phyloP scores from a whole-genome alignment of 768 basidiomycete species.

The Tylopilus sp. region DNA sequence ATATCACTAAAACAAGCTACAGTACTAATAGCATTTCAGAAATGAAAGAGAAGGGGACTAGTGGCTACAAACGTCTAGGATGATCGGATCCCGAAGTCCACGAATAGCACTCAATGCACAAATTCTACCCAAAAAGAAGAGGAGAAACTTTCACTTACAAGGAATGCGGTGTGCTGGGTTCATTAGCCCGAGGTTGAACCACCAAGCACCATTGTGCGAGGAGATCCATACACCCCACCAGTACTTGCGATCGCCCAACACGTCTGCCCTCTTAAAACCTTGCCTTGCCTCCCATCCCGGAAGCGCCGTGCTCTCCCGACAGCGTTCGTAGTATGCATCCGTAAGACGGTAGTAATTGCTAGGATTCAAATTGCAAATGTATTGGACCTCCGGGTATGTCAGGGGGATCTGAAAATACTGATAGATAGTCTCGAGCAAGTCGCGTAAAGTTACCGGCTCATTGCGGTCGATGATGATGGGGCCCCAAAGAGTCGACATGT shows the following conservation, averaged over 20 bases:
- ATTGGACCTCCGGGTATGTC: conserved; percentile 27
- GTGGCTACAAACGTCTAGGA: conserved; percentile 13
- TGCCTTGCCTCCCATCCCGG: conserved; percentile 35
- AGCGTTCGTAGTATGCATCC: conserved; percentile 34
- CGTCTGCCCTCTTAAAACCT: conserved; percentile 49
- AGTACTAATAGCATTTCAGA: neutral
- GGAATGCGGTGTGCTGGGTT: conserved; percentile 14
- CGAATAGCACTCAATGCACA: neutral
- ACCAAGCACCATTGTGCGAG: conserved; percentile 37
- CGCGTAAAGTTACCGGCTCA: conserved; percentile 36
- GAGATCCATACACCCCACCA: conserved; percentile 43
- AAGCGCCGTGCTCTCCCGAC: conserved; percentile 38
- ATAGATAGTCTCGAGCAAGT: conserved; percentile 48
- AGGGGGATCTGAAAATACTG: conserved; percentile 45
- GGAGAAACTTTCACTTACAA: neutral
- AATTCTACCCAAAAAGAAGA: neutral
- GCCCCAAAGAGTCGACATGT: conserved; percentile 41
- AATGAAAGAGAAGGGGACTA: neutral
- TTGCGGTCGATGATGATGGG: conserved; percentile 41
- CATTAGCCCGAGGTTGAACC: conserved; percentile 44
- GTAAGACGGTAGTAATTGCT: conserved; percentile 20
- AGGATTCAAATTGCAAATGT: conserved; percentile 17
- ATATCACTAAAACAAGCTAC: conserved; percentile 1
- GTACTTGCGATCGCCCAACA: conserved; percentile 41
- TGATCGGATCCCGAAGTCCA: neutral